Evolutionary conservation across 371 early-diverging fungal genomes (phyloP).

Genomic region (Funneliformis caledonium): DNA sequence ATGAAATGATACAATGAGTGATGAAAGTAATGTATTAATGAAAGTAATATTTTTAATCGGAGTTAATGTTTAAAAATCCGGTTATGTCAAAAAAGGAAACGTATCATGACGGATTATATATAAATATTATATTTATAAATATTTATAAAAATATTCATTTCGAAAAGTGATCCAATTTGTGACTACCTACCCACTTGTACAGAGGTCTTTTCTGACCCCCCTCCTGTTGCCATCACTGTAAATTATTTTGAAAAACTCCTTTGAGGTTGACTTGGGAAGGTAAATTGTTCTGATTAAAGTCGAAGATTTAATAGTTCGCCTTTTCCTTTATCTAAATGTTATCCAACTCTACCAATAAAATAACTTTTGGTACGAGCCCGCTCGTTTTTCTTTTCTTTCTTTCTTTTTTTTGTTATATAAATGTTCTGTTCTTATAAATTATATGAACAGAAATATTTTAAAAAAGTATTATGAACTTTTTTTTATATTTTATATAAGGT

Average conservation of each 20-base stretch:
- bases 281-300: neutral
- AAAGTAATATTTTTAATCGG: neutral
- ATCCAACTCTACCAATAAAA: neutral
- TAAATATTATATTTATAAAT: neutral
- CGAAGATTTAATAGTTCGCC: neutral
- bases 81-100: neutral
- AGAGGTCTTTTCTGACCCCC: constrained; percentile 32
- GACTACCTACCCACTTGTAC: constrained; percentile 42
- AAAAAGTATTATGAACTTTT: too few relatives aligned
- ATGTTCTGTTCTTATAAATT: neutral
- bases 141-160: neutral
- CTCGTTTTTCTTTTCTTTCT: neutral
- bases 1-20: neutral
- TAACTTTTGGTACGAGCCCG: neutral
- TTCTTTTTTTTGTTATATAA: neutral
- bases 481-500: too few relatives aligned
- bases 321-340: neutral
- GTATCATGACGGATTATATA: neutral
- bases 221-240: neutral
- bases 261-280: neutral
- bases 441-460: too few relatives aligned
- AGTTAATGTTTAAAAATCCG: neutral
- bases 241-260: neutral
- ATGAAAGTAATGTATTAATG: neutral
- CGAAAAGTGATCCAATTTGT: neutral